Base-by-base conservation (phyloP, 2,329 filamentous ascomycete species). In the Microcyclosporella mali region DNA sequence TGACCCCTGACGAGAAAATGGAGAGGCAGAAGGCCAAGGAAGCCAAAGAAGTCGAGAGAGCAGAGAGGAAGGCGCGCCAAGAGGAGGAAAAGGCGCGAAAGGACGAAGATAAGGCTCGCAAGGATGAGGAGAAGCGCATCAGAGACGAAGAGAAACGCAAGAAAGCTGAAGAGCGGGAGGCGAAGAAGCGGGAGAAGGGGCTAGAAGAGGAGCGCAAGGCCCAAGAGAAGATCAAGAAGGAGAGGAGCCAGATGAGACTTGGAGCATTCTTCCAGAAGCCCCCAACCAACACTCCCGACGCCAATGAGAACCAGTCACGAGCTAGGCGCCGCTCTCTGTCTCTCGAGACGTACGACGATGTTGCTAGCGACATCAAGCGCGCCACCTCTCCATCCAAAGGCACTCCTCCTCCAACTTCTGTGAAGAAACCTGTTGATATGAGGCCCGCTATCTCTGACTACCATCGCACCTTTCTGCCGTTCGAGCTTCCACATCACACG, bases 401-500 rank as follows among this genome's bases (percentile, higher is more conserved):
- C 10, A 50, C 48, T 11, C 53, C 51, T 30, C 45, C 41, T 27
- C 43, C 46, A 29, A 17, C 41, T 10, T 42, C 50, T 6, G 45
- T 16, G 11, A 37, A 33, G 39, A 45, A 47, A 21, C 28, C 39
- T 33, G 16, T 40, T 11, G 62, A 30, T 2, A 46, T 43, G 37
- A 66, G 62, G 41, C 53, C 51, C 15, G 40, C 39, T 11, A 18
- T 64, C 17, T 65, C 63, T 4, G 69, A 72, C 47, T 68, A 70
- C 46, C 52, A 84, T 14, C 81, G 79, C 52, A 70, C 74, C 28
- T 97, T 97, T 57, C 76, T 88, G 25, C 81, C 85, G 0, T 97
- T 95, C 63, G 89, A 84, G 49, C 59, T 92, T 34, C 84, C 87
- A 45, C 73, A 81, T 2, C 76, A 87, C 56, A 84, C 87, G 1